phyloP scores from a whole-genome alignment of 768 basidiomycete genomes.

The Phanerochaete sordida region DNA sequence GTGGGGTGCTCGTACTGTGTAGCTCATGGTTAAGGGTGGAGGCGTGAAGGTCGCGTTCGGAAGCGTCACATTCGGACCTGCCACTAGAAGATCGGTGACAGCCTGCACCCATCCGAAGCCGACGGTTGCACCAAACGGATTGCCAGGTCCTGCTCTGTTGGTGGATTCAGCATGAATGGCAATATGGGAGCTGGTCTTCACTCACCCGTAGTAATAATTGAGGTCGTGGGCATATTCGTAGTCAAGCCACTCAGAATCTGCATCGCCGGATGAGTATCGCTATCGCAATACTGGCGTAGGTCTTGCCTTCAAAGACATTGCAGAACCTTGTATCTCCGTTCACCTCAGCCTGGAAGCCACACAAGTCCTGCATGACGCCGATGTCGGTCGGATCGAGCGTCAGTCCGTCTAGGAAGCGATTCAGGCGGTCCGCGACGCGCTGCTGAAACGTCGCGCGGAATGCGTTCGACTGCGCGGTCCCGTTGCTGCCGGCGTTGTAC shows the following conservation, averaged over 20 bases:
- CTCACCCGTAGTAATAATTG: constrained; percentile 45
- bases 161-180: not conserved
- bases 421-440: constrained; percentile 33
- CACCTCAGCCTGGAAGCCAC: constrained; percentile 37
- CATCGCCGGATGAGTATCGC: not conserved
- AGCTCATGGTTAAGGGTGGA: constrained; percentile 40
- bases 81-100: constrained; percentile 33
- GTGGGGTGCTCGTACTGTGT: constrained; percentile 30
- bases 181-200: not conserved
- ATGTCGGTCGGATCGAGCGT: constrained; percentile 31
- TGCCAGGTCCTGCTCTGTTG: constrained; percentile 41
- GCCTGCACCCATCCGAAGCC: constrained; percentile 40
- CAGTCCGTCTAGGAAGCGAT: constrained; percentile 33
- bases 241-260: constrained; percentile 39
- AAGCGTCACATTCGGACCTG: constrained; percentile 25
- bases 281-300: too few species aligned
- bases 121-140: constrained; percentile 36
- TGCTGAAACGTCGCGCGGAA: constrained; percentile 33
- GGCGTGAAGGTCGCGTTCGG: constrained; percentile 29
- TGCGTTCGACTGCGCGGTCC: constrained; percentile 21
- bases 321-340: constrained; percentile 39
- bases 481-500: constrained; percentile 29
- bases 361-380: constrained; percentile 42
- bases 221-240: constrained; percentile 45
- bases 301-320: constrained; percentile 34